phyloP scores from a whole-genome alignment of 2,329 filamentous ascomycete genomes.

The Aspergillus ustus region DNA sequence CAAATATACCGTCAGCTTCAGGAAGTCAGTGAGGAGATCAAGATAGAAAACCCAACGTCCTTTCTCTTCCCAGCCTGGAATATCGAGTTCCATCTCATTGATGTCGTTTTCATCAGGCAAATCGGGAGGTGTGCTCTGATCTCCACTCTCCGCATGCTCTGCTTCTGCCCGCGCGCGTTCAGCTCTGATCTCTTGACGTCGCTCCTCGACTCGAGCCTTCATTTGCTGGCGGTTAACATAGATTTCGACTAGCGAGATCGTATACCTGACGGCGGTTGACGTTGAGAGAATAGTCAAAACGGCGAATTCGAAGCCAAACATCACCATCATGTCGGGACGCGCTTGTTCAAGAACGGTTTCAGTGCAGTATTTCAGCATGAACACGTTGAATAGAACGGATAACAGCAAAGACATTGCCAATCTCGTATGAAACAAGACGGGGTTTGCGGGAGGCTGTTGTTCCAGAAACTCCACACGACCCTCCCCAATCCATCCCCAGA shows the following conservation, averaged over 20 bases:
- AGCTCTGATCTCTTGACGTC: slow-evolving; percentile 68
- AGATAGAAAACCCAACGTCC: slow-evolving; percentile 89
- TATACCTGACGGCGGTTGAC: slow-evolving; percentile 79
- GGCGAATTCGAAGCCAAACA: slow-evolving; percentile 98
- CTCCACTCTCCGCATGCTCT: slow-evolving; percentile 42
- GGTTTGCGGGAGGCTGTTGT: slow-evolving; percentile 90
- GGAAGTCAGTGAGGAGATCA: slow-evolving; percentile 84
- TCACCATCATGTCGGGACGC: slow-evolving; percentile 98
- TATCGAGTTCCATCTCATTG: slow-evolving; percentile 92
- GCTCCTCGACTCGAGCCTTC: slow-evolving; percentile 67
- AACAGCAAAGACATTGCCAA: slow-evolving; percentile 78
- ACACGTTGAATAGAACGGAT: slow-evolving; percentile 78
- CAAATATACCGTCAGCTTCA: slow-evolving; percentile 87
- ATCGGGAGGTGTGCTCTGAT: slow-evolving; percentile 43
- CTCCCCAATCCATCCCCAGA: slow-evolving; percentile 98
- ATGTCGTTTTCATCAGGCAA: slow-evolving; percentile 73
- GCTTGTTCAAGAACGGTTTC: slow-evolving; percentile 83
- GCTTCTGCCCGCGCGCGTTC: slow-evolving; percentile 54
- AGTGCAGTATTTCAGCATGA: slow-evolving; percentile 80
- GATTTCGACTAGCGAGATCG: slow-evolving; percentile 77
- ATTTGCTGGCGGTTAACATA: slow-evolving; percentile 77
- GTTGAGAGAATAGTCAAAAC: slow-evolving; percentile 79
- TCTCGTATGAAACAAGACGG: slow-evolving; percentile 82
- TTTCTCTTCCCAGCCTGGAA: slow-evolving; percentile 95
- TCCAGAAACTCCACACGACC: slow-evolving; percentile 92